Evolutionary conservation across 192 early-diverging fungal species (phyloP).

Genomic region (Diversispora eburnea): DNA sequence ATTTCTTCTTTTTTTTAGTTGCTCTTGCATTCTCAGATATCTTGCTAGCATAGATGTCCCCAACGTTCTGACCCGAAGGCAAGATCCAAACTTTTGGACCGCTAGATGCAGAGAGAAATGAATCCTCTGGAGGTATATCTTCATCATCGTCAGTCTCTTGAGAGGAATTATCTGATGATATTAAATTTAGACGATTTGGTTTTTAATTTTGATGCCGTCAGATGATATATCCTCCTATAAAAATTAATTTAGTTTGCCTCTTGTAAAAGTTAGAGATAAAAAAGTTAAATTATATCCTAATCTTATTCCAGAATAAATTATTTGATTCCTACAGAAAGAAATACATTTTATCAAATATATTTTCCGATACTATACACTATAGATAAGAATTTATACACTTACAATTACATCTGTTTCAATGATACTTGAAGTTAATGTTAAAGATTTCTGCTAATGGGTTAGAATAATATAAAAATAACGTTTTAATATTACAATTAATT

Average conservation of each 20-base stretch:
- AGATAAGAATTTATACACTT: too few relatives aligned
- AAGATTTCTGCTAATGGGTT: too few relatives aligned
- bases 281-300: neutral
- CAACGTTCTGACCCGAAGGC: slow-evolving; percentile 21
- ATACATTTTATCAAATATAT: too few relatives aligned
- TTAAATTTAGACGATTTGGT: neutral
- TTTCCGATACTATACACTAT: too few relatives aligned
- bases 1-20: slow-evolving; percentile 24
- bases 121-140: slow-evolving; percentile 7
- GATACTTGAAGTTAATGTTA: too few relatives aligned
- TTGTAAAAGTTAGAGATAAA: neutral
- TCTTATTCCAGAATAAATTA: neutral
- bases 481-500: slow-evolving; percentile 9
- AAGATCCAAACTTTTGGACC: slow-evolving; percentile 9
- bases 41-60: slow-evolving; percentile 12
- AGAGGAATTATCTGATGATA: neutral
- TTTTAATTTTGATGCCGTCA: slow-evolving; percentile 18
- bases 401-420: too few relatives aligned
- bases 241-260: neutral
- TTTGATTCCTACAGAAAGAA: neutral
- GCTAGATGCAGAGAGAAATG: neutral
- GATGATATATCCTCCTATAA: neutral
- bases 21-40: neutral
- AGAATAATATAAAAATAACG: neutral
- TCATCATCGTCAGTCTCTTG: slow-evolving; percentile 14